These are phyloP conservation scores for Exophiala dermatitidis DNA, from an alignment of 2,329 filamentous ascomycete species.

Conservation along the genomic window DNA sequence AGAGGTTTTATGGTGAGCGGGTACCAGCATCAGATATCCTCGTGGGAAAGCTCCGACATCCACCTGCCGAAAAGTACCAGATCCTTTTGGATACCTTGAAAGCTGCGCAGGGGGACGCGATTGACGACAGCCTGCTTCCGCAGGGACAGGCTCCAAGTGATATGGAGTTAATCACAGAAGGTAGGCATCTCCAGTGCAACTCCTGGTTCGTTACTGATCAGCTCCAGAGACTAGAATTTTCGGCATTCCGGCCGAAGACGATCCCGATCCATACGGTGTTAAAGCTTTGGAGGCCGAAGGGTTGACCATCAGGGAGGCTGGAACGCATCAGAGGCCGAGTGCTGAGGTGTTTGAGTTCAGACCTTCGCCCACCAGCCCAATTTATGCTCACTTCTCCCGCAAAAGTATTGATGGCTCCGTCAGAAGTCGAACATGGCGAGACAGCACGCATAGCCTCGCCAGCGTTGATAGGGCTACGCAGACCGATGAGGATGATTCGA, in stretches of 20 bases:
- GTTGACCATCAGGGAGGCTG: slow-evolving; percentile 84
- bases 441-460: slow-evolving; percentile 60
- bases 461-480: slow-evolving; percentile 57
- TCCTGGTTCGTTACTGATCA: slow-evolving; percentile 18
- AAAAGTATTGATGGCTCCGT: slow-evolving; percentile 68
- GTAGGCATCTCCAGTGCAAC: slow-evolving; percentile 38
- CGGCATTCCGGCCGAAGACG: slow-evolving; percentile 68
- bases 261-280: slow-evolving; percentile 88
- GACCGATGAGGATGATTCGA: slow-evolving; percentile 56
- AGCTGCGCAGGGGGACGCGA: slow-evolving; percentile 77
- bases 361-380: slow-evolving; percentile 66
- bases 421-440: slow-evolving; percentile 57
- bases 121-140: slow-evolving; percentile 61
- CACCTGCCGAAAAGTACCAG: slow-evolving; percentile 47
- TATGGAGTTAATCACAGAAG: slow-evolving; percentile 47
- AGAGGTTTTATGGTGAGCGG: slow-evolving; percentile 68
- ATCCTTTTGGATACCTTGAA: slow-evolving; percentile 75
- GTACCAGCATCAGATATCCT: slow-evolving; percentile 58
- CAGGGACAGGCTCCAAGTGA: slow-evolving; percentile 69
- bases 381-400: slow-evolving; percentile 51
- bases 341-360: slow-evolving; percentile 79
- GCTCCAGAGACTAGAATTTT: slow-evolving; percentile 47
- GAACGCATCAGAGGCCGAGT: slow-evolving; percentile 62
- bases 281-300: slow-evolving; percentile 85
- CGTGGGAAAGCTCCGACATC: slow-evolving; percentile 51